Evolutionary conservation across 805 yeast species (phyloP).

Genomic region (Huiozyma sinensis): DNA sequence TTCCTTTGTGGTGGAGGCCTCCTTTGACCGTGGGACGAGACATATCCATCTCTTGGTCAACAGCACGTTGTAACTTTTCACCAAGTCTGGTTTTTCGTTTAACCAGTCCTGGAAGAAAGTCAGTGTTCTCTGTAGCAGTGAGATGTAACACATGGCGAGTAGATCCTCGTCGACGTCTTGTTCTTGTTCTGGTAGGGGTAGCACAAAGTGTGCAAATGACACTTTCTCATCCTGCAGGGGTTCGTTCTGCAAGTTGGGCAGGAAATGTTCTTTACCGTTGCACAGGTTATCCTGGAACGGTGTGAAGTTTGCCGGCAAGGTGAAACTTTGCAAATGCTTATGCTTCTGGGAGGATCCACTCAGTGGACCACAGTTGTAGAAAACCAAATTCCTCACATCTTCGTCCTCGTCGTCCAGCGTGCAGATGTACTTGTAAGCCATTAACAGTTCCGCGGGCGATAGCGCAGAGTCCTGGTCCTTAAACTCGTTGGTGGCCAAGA

Average conservation of each 20-base stretch:
- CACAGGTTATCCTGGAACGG: slow-evolving; percentile 48
- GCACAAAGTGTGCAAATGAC: slow-evolving; percentile 73
- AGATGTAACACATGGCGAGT: slow-evolving; percentile 58
- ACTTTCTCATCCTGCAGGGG: slow-evolving; percentile 53
- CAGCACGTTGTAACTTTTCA: slow-evolving; percentile 66
- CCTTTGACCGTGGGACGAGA: slow-evolving; percentile 66
- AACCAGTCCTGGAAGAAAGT: slow-evolving; percentile 50
- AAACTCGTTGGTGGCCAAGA: slow-evolving; percentile 68
- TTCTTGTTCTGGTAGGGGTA: slow-evolving; percentile 43
- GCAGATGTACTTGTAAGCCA: slow-evolving; percentile 45
- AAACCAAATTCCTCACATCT: slow-evolving; percentile 54
- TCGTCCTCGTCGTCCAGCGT: slow-evolving; percentile 32
- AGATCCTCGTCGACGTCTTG: slow-evolving; percentile 42
- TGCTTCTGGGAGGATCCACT: slow-evolving; percentile 95
- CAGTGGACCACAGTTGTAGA: slow-evolving; percentile 78
- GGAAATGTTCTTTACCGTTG: slow-evolving; percentile 34
- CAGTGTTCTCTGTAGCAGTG: slow-evolving; percentile 60
- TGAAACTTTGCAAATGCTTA: slow-evolving; percentile 81
- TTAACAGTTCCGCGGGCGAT: slow-evolving; percentile 55
- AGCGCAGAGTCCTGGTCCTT: slow-evolving; percentile 64
- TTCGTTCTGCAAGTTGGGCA: slow-evolving; percentile 44
- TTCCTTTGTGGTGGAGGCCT: background rate
- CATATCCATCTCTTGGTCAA: slow-evolving; percentile 78
- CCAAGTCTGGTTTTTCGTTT: slow-evolving; percentile 19
- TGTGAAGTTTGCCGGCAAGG: slow-evolving; percentile 48